Evolutionary conservation across 768 basidiomycete genomes (phyloP).

Genomic region (Pleurotus eryngii): DNA sequence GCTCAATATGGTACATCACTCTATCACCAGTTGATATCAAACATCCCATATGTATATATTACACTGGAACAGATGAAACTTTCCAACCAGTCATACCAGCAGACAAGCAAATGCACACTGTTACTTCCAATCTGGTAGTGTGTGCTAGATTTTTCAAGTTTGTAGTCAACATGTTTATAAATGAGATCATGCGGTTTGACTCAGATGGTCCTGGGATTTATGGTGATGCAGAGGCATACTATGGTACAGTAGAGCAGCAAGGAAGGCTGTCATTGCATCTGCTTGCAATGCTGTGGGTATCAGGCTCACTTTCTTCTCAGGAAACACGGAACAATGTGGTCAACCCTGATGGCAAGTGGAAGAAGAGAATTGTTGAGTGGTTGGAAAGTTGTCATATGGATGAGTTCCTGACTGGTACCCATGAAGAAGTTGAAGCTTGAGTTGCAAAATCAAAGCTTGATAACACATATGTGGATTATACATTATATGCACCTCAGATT

Average conservation of each 20-base stretch:
- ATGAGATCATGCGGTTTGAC: slow-evolving; percentile 22
- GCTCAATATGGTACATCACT: not conserved
- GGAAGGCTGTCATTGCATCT: slow-evolving; percentile 32
- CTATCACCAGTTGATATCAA: not conserved
- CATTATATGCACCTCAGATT: slow-evolving; percentile 16
- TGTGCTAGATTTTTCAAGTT: slow-evolving; percentile 28
- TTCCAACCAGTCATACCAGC: slow-evolving; percentile 15
- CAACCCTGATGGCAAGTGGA: not conserved
- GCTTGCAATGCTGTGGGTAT: slow-evolving; percentile 33
- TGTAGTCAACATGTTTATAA: slow-evolving; percentile 25
- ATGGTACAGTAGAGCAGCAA: slow-evolving; percentile 39
- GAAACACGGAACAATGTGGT: slow-evolving; percentile 24
- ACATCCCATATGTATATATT: slow-evolving; percentile 24
- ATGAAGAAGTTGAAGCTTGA: too few species aligned
- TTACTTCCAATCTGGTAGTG: slow-evolving; percentile 21
- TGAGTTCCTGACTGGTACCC: slow-evolving; percentile 25
- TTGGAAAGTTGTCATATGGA: slow-evolving; percentile 21
- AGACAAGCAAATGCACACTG: slow-evolving; percentile 3
- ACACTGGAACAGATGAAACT: slow-evolving; percentile 19
- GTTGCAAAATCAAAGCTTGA: not conserved
- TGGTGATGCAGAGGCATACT: slow-evolving; percentile 27
- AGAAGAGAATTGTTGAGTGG: slow-evolving; percentile 17
- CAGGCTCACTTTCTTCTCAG: slow-evolving; percentile 21
- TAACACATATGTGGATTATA: slow-evolving; percentile 17
- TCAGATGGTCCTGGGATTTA: slow-evolving; percentile 19